Evolutionary conservation across 2,329 filamentous ascomycete genomes (phyloP), one percentile per base, ranked within the genome.

Genomic region (Xylaria sp.): DNA sequence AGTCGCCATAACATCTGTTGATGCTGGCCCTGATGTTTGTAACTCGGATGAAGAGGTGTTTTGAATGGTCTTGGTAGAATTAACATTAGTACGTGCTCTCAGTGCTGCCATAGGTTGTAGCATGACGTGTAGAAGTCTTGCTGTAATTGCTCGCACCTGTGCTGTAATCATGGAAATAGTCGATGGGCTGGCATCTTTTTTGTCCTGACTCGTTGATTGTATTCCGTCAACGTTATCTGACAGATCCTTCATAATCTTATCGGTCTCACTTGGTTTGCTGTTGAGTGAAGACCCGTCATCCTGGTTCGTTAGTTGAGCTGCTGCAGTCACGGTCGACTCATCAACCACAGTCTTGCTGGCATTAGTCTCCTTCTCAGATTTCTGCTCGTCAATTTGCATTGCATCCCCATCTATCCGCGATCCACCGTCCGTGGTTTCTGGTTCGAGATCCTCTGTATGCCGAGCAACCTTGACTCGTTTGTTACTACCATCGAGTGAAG

Each of bases 381-480:
- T 19, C 16, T 26, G 37, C 24, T 43, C 40, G 22, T 59, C 54
- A n/a, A 43, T 39, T 40, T 60, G 52, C 47, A 61, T 61, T n/a
- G 50, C 22, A 42, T 54, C 50, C n/a, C 18, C 44, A 17, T 19
- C 26, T 18, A 22, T 17, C n/a, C 54, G 43, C 21, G 42, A n/a
- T 24, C 42, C 26, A 29, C 11, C 7, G 7, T 39, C 38, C 18
- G 45, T 9, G n/a, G 21, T 40, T 45, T 50, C 41, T 40, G 51
- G 17, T n/a, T 37, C 34, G 39, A 38, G 18, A 9, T 46, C 44
- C 16, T 60, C 44, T 7, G 53, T 52, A 20, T 65, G 62, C 51
- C 39, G 55, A 38, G 62, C 52, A 41, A 76, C 59, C 62, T 74
- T 77, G 58, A 76, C 65, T 24, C 76, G 72, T 67, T 78, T 78